phyloP scores from a whole-genome alignment of 495 filamentous ascomycete species.

The Sporormia fimetaria region DNA sequence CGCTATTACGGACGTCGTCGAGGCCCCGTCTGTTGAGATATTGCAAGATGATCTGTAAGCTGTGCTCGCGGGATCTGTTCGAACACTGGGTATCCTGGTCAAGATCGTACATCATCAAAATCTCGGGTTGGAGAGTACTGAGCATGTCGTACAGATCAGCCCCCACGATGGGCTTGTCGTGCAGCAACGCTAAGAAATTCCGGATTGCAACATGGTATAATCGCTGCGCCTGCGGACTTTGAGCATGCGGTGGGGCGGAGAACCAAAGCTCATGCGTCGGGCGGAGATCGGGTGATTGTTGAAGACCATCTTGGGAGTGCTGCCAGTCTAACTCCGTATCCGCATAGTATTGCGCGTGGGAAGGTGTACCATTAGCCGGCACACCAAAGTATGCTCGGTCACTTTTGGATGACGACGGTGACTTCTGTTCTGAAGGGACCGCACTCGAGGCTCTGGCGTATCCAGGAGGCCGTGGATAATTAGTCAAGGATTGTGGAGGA shows the following conservation, averaged over 20 bases:
- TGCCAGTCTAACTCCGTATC: not conserved
- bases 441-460: not conserved
- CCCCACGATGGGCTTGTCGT: slow-evolving; percentile 27
- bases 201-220: slow-evolving; percentile 28
- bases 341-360: slow-evolving; percentile 3
- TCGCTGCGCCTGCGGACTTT: slow-evolving; percentile 12
- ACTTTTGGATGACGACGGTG: slow-evolving; percentile 12
- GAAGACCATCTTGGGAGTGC: slow-evolving; percentile 5
- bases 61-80: slow-evolving; percentile 14
- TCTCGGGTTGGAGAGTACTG: slow-evolving; percentile 23
- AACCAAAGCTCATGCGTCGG: slow-evolving; percentile 30
- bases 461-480: not conserved
- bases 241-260: slow-evolving; percentile 19
- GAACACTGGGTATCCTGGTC: slow-evolving; percentile 17
- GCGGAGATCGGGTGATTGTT: not conserved
- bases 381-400: slow-evolving; percentile 15
- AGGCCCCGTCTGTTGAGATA: slow-evolving; percentile 28
- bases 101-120: slow-evolving; percentile 28
- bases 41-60: slow-evolving; percentile 22
- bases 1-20: slow-evolving; percentile 55
- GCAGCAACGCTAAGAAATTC: slow-evolving; percentile 29
- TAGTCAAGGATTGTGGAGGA: no score
- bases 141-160: slow-evolving; percentile 27
- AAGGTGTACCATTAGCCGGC: not conserved
- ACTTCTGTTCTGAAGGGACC: slow-evolving; percentile 4